Percentiles rank a stretch among this genome's conserved stretches.
Evolutionary conservation across 2,329 filamentous ascomycete genomes (phyloP).

Genomic region (Cladosporium sp.): DNA sequence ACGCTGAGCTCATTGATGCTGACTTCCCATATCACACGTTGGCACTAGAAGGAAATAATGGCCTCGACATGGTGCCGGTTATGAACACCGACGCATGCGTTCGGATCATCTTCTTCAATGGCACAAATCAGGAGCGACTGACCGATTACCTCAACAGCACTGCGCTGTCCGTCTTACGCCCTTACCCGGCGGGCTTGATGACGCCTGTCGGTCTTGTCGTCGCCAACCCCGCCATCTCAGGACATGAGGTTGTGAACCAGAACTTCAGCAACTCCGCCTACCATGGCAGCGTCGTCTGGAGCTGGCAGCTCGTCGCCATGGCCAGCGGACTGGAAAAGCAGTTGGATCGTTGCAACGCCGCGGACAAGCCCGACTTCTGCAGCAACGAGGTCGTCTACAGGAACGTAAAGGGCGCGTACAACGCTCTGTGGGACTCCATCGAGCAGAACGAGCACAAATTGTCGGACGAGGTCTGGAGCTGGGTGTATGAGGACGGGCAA

Average conservation of each 20-base stretch:
- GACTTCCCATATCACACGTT: neutral
- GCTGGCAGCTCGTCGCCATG: too few relatives aligned
- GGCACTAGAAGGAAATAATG: neutral
- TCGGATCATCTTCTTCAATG: conserved; percentile 57
- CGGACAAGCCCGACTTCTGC: too few relatives aligned
- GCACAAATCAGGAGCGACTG: conserved; percentile 52
- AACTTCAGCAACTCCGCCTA: too few relatives aligned
- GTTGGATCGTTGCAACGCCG: too few relatives aligned
- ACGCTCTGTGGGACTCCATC: conserved; percentile 56
- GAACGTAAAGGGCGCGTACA: conserved; percentile 47
- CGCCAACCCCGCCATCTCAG: conserved; percentile 52
- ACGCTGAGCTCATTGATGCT: neutral
- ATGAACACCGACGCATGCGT: conserved; percentile 36
- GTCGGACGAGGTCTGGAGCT: conserved; percentile 58
- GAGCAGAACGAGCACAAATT: conserved; percentile 40
- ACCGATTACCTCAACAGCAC: conserved; percentile 52
- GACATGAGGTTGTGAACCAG: neutral
- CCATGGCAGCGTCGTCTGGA: too few relatives aligned
- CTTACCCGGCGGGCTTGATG: conserved; percentile 55
- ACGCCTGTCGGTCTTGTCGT: conserved; percentile 54
- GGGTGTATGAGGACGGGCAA: conserved; percentile 47
- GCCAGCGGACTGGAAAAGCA: too few relatives aligned
- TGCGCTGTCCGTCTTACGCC: conserved; percentile 51
- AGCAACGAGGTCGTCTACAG: neutral
- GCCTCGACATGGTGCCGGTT: neutral